Conservation (phyloP, 352 stramenopile species). For the Phytophthora litchii region DNA sequence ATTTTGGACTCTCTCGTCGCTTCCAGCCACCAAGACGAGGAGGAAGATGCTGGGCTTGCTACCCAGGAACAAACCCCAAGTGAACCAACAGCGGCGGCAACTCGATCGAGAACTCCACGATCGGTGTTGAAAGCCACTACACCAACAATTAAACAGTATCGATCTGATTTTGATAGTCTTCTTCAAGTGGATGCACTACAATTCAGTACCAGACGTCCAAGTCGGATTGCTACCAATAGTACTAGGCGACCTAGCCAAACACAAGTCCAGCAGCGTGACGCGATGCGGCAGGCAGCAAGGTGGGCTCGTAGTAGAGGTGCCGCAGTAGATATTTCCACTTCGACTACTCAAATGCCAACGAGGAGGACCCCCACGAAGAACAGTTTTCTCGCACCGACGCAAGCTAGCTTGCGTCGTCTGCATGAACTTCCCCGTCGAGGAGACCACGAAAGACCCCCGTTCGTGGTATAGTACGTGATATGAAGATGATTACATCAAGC, state of each 20-base stretch:
- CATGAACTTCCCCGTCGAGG: constrained; percentile 33
- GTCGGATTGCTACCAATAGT: constrained; percentile 18
- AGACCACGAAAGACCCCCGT: constrained; percentile 45
- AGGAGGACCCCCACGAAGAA: constrained; percentile 40
- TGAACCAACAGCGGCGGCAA: constrained; percentile 26
- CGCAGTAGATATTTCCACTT: constrained; percentile 34
- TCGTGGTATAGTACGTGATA: constrained; percentile 38
- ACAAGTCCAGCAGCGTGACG: constrained; percentile 31
- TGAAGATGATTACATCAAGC: constrained; percentile 1
- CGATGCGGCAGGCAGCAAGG: constrained; percentile 33
- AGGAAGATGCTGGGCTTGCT: constrained; percentile 22
- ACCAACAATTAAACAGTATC: constrained; percentile 17
- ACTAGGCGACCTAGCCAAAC: constrained; percentile 22
- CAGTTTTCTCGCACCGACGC: constrained; percentile 68
- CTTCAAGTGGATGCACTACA: constrained; percentile 36
- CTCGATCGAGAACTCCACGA: constrained; percentile 9
- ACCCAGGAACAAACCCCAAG: constrained; percentile 34
- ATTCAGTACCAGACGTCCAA: constrained; percentile 31
- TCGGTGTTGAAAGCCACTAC: constrained; percentile 17
- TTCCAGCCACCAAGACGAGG: constrained; percentile 22
- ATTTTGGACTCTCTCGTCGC: constrained; percentile 49
- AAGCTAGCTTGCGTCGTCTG: constrained; percentile 66
- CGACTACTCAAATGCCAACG: constrained; percentile 18
- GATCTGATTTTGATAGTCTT: constrained; percentile 51
- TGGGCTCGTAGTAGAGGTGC: constrained; percentile 34